These are phyloP conservation scores for Cyclocybe cylindracea DNA, from an alignment of 768 basidiomycete species.

Conservation along the genomic window DNA sequence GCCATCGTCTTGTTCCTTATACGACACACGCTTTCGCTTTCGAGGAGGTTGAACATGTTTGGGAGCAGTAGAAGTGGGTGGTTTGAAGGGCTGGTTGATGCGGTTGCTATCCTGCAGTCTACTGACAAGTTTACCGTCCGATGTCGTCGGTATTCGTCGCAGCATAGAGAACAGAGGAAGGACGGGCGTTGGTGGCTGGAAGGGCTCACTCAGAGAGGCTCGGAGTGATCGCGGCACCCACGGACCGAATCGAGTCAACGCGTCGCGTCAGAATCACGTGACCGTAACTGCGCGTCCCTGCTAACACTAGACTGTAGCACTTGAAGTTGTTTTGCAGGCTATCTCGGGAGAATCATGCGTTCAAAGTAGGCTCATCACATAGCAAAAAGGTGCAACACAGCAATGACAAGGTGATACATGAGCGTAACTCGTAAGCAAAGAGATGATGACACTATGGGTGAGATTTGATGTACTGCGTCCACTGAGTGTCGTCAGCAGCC, in stretches of 20 bases:
- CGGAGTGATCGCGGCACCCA: not conserved
- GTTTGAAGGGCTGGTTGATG: conserved; percentile 80
- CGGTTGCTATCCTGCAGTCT: conserved; percentile 71
- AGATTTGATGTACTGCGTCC: conserved; percentile 30
- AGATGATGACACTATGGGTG: not conserved
- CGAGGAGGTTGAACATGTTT: conserved; percentile 66
- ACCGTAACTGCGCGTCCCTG: not conserved
- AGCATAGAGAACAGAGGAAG: conserved; percentile 49
- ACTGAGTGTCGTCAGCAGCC: conserved; percentile 41
- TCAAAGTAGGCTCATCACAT: no score
- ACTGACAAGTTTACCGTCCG: conserved; percentile 68
- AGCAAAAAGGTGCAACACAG: no score
- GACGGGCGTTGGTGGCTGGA: not conserved
- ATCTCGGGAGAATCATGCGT: no score
- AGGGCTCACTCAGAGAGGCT: not conserved
- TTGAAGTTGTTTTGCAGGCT: no score
- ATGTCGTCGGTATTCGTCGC: conserved; percentile 65
- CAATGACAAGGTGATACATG: no score
- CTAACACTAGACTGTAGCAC: no score
- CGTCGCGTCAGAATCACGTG: conserved; percentile 19
- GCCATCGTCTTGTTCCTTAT: conserved; percentile 71
- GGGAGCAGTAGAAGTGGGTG: conserved; percentile 52
- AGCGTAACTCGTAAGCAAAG: no score
- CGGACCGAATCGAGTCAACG: conserved; percentile 5
- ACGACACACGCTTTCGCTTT: conserved; percentile 87